A percentile compares a stretch with the other conserved stretches of the same genome.
Conservation (phyloP, 2,329 filamentous ascomycete species). For the Lasiodiplodia hormozganensis region DNA sequence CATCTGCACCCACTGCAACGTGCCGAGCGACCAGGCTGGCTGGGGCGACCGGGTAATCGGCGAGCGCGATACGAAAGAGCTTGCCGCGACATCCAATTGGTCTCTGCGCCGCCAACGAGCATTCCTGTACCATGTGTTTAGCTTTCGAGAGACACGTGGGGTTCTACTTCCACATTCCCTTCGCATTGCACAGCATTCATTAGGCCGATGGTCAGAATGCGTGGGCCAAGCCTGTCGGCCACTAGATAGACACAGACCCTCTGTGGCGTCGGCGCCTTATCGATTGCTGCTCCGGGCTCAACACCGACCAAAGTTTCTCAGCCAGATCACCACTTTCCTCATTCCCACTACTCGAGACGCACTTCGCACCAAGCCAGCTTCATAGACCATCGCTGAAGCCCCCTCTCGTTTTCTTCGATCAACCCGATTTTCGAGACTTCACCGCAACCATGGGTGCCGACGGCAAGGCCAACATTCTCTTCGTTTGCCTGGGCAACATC, state of each 20-base stretch:
- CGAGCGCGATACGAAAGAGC: neutral
- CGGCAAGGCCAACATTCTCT: constrained; percentile 73
- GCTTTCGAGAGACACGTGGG: neutral
- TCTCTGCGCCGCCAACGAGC: neutral
- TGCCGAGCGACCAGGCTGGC: neutral
- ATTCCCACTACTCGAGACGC: neutral
- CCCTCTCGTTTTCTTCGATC: neutral
- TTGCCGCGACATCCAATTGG: constrained; percentile 13
- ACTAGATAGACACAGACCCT: constrained; percentile 2
- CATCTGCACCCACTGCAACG: constrained; percentile 1
- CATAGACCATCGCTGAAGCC: neutral
- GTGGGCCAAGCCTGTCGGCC: constrained; percentile 1
- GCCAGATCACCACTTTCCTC: neutral
- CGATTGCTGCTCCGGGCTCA: constrained; percentile 6
- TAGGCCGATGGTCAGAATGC: neutral
- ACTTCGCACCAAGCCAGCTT: neutral
- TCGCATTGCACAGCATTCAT: neutral
- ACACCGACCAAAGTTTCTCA: constrained; percentile 15
- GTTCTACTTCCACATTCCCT: neutral
- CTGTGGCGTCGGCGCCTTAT: constrained; percentile 6
- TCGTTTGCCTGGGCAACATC: constrained; percentile 97
- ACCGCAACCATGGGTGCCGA: constrained; percentile 24
- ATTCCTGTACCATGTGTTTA: neutral
- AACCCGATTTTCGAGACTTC: neutral
- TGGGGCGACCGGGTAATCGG: neutral